Conservation (phyloP, 345 rosid genomes). For the Salix arbutifolia region DNA sequence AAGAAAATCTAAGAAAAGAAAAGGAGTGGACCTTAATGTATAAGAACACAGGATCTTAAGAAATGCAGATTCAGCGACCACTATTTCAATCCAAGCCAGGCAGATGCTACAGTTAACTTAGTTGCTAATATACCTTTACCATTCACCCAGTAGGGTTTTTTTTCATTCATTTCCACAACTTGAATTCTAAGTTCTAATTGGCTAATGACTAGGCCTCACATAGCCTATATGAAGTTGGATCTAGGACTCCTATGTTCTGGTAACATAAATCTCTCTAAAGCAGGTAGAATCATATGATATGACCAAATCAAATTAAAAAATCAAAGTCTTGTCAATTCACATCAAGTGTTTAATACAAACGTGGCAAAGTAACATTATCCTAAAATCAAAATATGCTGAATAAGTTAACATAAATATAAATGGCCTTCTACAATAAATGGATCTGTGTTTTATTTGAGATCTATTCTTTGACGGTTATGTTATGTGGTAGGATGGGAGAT, state of each 20-base stretch:
- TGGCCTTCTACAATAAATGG: background rate
- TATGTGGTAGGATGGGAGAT: background rate
- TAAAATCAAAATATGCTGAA: background rate
- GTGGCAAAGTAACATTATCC: background rate
- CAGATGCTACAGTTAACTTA: background rate
- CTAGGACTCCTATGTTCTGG: background rate
- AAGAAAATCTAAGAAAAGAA: background rate
- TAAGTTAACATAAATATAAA: background rate
- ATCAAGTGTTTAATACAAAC: background rate
- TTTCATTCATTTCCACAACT: slow-evolving; percentile 2
- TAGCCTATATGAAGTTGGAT: background rate
- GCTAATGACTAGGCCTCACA: background rate
- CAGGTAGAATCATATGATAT: background rate
- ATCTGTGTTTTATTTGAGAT: background rate
- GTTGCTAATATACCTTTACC: background rate
- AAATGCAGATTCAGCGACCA: background rate
- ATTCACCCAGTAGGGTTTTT: background rate
- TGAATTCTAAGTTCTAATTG: background rate
- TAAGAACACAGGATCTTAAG: background rate
- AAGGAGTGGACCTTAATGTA: background rate
- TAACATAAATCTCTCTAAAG: background rate
- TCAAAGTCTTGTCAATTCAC: background rate
- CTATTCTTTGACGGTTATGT: background rate
- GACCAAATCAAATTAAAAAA: background rate
- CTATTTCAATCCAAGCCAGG: background rate